Conservation (phyloP, 1,139 yeast genomes). For the Hyphopichia pseudoburtonii region DNA sequence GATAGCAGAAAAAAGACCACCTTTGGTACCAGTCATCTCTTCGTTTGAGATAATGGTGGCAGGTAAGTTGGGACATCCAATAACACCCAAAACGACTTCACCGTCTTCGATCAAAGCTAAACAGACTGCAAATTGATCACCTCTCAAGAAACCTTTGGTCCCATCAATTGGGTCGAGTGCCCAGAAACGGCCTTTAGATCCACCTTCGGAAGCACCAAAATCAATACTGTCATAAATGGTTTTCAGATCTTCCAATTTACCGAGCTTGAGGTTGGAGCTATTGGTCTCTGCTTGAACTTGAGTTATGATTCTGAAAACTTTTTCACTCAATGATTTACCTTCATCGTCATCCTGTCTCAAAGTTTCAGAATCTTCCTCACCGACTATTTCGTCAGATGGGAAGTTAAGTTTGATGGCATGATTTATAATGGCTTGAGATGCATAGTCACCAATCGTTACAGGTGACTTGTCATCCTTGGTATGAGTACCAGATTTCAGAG, state of each 20-base stretch:
- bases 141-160: slow-evolving; percentile 92
- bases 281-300: slow-evolving; percentile 42
- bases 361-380: slow-evolving; percentile 84
- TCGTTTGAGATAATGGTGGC: slow-evolving; percentile 44
- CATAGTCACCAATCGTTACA: slow-evolving; percentile 95
- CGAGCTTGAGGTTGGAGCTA: slow-evolving; percentile 26
- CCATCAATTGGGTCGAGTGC: slow-evolving; percentile 98
- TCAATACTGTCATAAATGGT: slow-evolving; percentile 70
- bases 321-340: slow-evolving; percentile 30
- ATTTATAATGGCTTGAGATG: slow-evolving; percentile 91
- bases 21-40: slow-evolving; percentile 42
- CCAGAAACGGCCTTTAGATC: slow-evolving; percentile 83
- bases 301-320: slow-evolving; percentile 50
- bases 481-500: slow-evolving; percentile 60
- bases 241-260: slow-evolving; percentile 42
- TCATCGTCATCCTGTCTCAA: slow-evolving; percentile 50
- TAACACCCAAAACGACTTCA: slow-evolving; percentile 80
- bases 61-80: slow-evolving; percentile 93
- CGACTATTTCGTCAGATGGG: slow-evolving; percentile 84
- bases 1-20: slow-evolving; percentile 78
- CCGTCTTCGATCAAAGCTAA: slow-evolving; percentile 87
- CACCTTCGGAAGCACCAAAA: slow-evolving; percentile 76
- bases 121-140: slow-evolving; percentile 97
- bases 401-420: slow-evolving; percentile 77
- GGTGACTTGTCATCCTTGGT: slow-evolving; percentile 90